A percentile compares a stretch with the other conserved stretches of the same genome.
Evolutionary conservation across 116 monocot species (phyloP).

Genomic region (Zostera marina): DNA sequence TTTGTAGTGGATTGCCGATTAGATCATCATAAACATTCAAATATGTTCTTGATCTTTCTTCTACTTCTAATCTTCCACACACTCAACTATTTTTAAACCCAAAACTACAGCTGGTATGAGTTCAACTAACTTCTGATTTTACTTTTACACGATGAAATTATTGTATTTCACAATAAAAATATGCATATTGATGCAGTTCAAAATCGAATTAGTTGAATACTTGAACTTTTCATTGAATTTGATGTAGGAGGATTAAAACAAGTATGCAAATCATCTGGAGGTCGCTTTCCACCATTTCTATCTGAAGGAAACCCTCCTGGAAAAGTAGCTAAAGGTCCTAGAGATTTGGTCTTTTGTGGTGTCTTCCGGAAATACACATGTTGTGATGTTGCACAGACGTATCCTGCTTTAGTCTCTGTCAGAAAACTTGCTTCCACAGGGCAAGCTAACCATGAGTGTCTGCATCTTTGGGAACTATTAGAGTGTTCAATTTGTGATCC

Average conservation of each 20-base stretch:
- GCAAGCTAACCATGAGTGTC: conserved; percentile 65
- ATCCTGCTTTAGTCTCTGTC: conserved; percentile 47
- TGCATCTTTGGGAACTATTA: conserved; percentile 81
- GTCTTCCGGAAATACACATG: conserved; percentile 79
- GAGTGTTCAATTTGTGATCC: conserved; percentile 97
- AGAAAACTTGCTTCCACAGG: conserved; percentile 73
- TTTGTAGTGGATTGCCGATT: no score
- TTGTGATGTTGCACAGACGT: conserved; percentile 82
- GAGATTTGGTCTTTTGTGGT: conserved; percentile 61
- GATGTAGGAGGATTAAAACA: conserved; percentile 39
- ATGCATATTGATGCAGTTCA: no score
- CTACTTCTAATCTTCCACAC: no score
- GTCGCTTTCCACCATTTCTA: conserved; percentile 72
- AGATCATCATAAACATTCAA: no score
- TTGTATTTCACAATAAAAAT: no score
- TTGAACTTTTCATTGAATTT: conserved; percentile 1
- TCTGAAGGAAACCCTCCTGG: conserved; percentile 59
- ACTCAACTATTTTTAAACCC: no score
- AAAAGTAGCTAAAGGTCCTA: conserved; percentile 58
- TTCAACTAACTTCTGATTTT: no score
- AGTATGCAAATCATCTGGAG: conserved; percentile 70
- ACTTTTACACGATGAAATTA: no score
- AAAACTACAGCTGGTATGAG: no score
- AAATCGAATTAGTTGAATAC: no score
- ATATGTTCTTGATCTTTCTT: no score